Conservation (phyloP, 352 stramenopile genomes). For the Phytophthora pistaciae region DNA sequence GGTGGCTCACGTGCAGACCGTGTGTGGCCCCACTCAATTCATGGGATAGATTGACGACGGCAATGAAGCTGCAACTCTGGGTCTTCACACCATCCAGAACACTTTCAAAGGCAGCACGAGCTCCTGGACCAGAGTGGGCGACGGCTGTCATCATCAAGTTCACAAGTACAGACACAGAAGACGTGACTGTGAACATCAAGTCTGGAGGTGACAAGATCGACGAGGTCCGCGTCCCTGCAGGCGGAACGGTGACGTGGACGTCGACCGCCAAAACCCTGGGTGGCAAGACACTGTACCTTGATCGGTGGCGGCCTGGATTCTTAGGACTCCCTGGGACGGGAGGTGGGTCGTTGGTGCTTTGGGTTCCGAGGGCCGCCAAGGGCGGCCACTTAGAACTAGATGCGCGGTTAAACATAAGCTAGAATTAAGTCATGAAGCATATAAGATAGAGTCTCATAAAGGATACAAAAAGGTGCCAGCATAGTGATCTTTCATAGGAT, state of each 20-base stretch:
- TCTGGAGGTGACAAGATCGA: constrained; percentile 40
- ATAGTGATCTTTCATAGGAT: too few relatives aligned
- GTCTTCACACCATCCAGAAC: constrained; percentile 41
- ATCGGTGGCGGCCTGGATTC: constrained; percentile 58
- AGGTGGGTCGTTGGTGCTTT: constrained; percentile 61
- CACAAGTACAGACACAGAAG: constrained; percentile 28
- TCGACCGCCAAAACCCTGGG: constrained; percentile 33
- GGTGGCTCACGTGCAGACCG: constrained; percentile 51
- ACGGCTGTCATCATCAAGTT: constrained; percentile 28
- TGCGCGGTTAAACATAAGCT: constrained; percentile 51
- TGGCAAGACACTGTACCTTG: constrained; percentile 71
- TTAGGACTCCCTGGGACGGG: constrained; percentile 59
- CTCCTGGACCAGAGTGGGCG: constrained; percentile 32
- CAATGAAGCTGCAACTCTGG: constrained; percentile 35
- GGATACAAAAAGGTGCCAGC: too few relatives aligned
- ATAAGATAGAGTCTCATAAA: neutral
- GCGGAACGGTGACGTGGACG: constrained; percentile 36
- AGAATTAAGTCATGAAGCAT: constrained; percentile 10
- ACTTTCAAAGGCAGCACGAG: constrained; percentile 49
- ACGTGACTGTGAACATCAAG: constrained; percentile 47
- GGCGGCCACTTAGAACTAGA: constrained; percentile 50
- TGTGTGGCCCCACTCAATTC: constrained; percentile 57
- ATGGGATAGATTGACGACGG: constrained; percentile 61
- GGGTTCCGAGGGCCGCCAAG: constrained; percentile 45
- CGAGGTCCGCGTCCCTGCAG: constrained; percentile 38